Conservation (phyloP, 2,329 filamentous ascomycete genomes). For the Fusarium bactridioides region DNA sequence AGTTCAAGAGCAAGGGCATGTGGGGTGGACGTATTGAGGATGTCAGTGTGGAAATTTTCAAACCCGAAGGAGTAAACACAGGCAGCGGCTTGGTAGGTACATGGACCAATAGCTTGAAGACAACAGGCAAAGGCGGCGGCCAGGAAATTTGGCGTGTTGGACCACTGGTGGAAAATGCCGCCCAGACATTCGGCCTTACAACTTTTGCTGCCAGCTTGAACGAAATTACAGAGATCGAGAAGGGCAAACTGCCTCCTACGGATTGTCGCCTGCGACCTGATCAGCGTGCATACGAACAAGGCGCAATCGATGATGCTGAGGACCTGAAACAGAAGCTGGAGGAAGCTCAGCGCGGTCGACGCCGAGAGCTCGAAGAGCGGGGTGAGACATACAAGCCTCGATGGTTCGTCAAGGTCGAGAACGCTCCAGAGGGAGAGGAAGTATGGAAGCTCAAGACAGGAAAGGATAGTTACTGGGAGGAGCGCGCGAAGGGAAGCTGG, state of each 20-base stretch:
- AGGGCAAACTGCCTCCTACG: conserved; percentile 76
- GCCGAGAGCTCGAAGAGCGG: conserved; percentile 77
- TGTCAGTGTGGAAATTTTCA: conserved; percentile 77
- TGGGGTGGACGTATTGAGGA: conserved; percentile 95
- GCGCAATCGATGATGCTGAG: conserved; percentile 85
- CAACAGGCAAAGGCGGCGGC: conserved; percentile 68
- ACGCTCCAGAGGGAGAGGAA: conserved; percentile 67
- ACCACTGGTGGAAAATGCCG: conserved; percentile 77
- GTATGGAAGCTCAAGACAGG: conserved; percentile 80
- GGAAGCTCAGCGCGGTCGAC: conserved; percentile 79
- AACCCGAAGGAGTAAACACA: conserved; percentile 69
- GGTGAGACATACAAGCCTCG: conserved; percentile 77
- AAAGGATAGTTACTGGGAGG: conserved; percentile 94
- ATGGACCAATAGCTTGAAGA: conserved; percentile 79
- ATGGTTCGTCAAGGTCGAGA: conserved; percentile 83
- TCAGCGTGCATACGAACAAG: conserved; percentile 83
- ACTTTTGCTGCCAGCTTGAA: conserved; percentile 87
- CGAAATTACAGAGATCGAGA: conserved; percentile 83
- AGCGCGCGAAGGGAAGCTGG: conserved; percentile 75
- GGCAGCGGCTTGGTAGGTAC: conserved; percentile 78
- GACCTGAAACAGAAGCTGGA: conserved; percentile 83
- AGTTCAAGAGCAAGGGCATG: conserved; percentile 96
- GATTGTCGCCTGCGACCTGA: conserved; percentile 87
- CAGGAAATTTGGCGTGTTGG: conserved; percentile 82
- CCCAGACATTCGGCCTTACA: conserved; percentile 87